A percentile compares a stretch with the other conserved stretches of the same genome.
These are phyloP conservation scores for Aspergillus sp. DNA, from an alignment of 2,329 filamentous ascomycete species.

Conservation along the genomic window DNA sequence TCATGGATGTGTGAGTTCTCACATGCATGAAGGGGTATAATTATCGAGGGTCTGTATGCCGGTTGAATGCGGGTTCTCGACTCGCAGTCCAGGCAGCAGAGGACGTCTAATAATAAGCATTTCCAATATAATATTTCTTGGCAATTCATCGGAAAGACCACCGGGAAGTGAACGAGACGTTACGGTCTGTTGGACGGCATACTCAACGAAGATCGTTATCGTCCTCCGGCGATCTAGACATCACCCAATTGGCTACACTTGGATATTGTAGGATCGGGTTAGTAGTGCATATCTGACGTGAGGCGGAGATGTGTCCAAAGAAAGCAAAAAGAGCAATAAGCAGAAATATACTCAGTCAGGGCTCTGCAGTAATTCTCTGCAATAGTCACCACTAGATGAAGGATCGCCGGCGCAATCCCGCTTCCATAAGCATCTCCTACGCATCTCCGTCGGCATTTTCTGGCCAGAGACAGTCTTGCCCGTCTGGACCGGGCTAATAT, in stretches of 20 bases:
- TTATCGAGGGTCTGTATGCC: too few species aligned
- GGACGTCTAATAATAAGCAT: too few species aligned
- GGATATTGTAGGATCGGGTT: background rate
- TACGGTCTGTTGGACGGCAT: too few species aligned
- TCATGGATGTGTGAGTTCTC: too few species aligned
- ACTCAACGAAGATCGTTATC: too few species aligned
- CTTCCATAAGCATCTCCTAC: background rate
- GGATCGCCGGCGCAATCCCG: background rate
- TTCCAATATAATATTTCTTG: too few species aligned
- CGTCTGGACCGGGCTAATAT: background rate
- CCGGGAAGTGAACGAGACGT: too few species aligned
- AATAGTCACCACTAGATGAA: background rate
- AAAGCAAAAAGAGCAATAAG: background rate
- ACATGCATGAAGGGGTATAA: too few species aligned
- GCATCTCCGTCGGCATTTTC: background rate
- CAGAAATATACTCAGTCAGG: background rate
- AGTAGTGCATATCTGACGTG: background rate
- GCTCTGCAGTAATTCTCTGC: background rate
- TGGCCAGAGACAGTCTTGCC: background rate
- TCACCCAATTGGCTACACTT: background rate
- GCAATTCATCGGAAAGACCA: too few species aligned
- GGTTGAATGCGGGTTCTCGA: too few species aligned
- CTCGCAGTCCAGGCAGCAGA: too few species aligned
- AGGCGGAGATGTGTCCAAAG: background rate
- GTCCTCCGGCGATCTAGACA: too few species aligned